A percentile compares a stretch with the other conserved stretches of the same genome.
Conservation (phyloP, 2,329 filamentous ascomycete species). For the Sarocladium kiliense region DNA sequence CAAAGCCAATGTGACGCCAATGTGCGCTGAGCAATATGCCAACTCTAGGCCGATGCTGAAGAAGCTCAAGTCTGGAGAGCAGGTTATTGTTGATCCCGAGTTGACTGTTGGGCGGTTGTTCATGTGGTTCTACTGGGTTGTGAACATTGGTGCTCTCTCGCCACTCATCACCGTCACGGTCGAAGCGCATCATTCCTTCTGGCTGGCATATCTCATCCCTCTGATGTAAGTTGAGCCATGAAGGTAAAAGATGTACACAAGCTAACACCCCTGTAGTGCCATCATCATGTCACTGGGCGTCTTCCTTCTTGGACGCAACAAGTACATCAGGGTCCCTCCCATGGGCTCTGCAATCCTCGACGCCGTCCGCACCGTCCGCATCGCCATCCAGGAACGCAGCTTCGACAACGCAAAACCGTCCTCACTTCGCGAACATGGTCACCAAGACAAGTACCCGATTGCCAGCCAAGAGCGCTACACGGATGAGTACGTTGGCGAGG, state of each 20-base stretch:
- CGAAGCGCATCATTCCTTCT: constrained; percentile 64
- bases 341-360: constrained; percentile 61
- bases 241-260: too few species aligned
- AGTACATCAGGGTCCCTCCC: constrained; percentile 46
- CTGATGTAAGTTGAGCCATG: constrained; percentile 16
- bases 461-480: constrained; percentile 19
- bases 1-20: constrained; percentile 57
- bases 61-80: constrained; percentile 44
- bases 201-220: constrained; percentile 49
- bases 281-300: constrained; percentile 36
- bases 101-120: constrained; percentile 65
- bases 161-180: constrained; percentile 62
- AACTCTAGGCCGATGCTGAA: constrained; percentile 43
- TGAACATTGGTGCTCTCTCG: constrained; percentile 68
- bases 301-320: constrained; percentile 29
- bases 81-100: constrained; percentile 62
- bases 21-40: constrained; percentile 63
- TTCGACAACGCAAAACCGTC: constrained; percentile 61
- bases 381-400: constrained; percentile 36
- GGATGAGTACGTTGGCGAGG: constrained; percentile 17
- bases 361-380: constrained; percentile 47
- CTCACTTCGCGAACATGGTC: constrained; percentile 12
- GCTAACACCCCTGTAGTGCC: too few species aligned
- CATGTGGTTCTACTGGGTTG: constrained; percentile 71
- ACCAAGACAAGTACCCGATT: constrained; percentile 16